Base-by-base conservation (phyloP, 305 asterid genomes). In the Rubia peregrina region DNA sequence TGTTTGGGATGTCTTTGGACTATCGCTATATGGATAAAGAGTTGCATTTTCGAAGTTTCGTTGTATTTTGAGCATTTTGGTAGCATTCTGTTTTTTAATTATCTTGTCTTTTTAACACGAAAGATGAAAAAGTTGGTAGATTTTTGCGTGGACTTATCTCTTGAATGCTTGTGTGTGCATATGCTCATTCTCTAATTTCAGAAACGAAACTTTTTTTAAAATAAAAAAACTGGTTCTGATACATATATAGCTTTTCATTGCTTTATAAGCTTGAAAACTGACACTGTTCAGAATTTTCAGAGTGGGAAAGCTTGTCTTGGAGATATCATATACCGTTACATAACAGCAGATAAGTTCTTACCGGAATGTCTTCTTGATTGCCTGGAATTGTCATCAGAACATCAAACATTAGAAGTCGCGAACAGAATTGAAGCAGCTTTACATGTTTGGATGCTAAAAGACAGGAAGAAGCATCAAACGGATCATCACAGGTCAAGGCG, bases 351-450 rank as follows among this genome's bases (percentile, higher is more conserved):
- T 71, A 95, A 88, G 76, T 94, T 94, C 82, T 84, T 92, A 11
- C 96, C 98, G 0, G 96, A 88, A 73, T 77, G 84, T 79, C 91
- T 94, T 75, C 91, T 91, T 56, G 97, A 88, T 76, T 89, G 89
- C 85, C 87, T 94, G 41, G 95, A 91, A 83, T 79, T 94, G 73
- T 89, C 98, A 30, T 82, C 98, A 8, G 98, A 94, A 73, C 96
- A 91, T 83, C 90, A 80, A 70, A 85, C 96, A 0, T 82, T 91
- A 61, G 96, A 89, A 67, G 87, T 94, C 36, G 96, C 86, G n/a
- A 94, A 91, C 66, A 83, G 92, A 79, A 76, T 91, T 22, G 98
- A 94, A 90, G 95, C 96, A 57, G 96, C 98, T 21, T 76, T 91
- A 73, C 89, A 93, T 67, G 90, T 79, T 36, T 91, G 96, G 98